Base-by-base conservation (phyloP, 2,329 filamentous ascomycete species). In the Mycocentrospora acerina region DNA sequence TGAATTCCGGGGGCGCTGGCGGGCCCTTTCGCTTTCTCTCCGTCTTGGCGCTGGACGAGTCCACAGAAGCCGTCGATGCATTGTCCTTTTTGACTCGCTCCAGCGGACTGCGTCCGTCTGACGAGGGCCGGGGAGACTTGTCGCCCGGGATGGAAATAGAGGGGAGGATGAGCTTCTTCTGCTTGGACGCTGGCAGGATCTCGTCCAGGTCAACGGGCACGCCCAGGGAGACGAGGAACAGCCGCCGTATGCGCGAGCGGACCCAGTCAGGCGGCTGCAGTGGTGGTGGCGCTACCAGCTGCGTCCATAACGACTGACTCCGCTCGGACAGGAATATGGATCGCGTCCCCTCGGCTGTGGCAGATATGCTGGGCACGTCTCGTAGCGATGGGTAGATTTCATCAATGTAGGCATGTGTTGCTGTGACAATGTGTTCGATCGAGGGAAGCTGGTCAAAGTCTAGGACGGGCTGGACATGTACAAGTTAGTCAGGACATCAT, bases 231-330 rank as follows among this genome's bases (percentile, higher is more conserved):
- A 98, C 90, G 28, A 98, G 82, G 66, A 98, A 98, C 17, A 98
- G 80, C 18, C 93, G 87, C 36, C 93, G 84, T 55, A 95, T 98
- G 35, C 90, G 88, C 35, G 90, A 95, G 49, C 93, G 88, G 42
- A 96, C 94, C 93, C 93, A 98, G 68, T 98, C 93, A 1, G 93
- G 91, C 5, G 93, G 93, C 59, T 95, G 90, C 25, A 98, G 80
- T 2, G 93, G 90, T 2, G 93, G 93, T 14, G 93, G 91, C 2
- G 91, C 91, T 19, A 96, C 89, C 4, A 98, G 82, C 71, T 98
- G 93, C 27, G 90, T 90, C 93, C 93, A 98, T 24, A 98, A 76
- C 0, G 93, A 96, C 39, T 88, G 83, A 45, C 88, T 94, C 42
- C 90, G 83, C 35, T 90, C 85, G 27, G 88, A 94, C 37, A 88